Evolutionary conservation across 768 basidiomycete genomes (phyloP).

Genomic region (Mycena alexandri): DNA sequence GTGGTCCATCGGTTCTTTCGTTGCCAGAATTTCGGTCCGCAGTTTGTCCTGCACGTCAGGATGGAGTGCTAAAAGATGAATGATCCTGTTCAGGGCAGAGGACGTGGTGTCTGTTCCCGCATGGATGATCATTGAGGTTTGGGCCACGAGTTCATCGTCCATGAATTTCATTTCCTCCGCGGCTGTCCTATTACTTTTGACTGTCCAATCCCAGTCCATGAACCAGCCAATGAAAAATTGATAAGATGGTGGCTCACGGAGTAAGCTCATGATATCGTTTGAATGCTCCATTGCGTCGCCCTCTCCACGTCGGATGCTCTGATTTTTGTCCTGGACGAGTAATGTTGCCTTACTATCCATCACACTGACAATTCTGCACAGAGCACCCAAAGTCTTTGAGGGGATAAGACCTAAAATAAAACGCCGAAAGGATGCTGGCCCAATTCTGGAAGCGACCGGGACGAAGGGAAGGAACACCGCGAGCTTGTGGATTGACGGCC

Average conservation of each 20-base stretch:
- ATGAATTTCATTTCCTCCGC: constrained; percentile 47
- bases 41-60: constrained; percentile 51
- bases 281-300: constrained; percentile 41
- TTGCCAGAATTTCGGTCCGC: constrained; percentile 42
- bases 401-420: constrained; percentile 51
- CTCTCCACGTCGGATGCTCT: constrained; percentile 49
- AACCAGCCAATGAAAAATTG: not conserved
- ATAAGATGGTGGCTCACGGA: constrained; percentile 46
- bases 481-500: constrained; percentile 19
- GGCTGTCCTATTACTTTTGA: constrained; percentile 55
- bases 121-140: constrained; percentile 44
- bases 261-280: constrained; percentile 60
- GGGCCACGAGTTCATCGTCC: constrained; percentile 55
- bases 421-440: constrained; percentile 47
- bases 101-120: constrained; percentile 27
- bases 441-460: constrained; percentile 40
- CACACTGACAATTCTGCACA: constrained; percentile 51
- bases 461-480: constrained; percentile 33
- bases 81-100: constrained; percentile 20
- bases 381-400: constrained; percentile 43
- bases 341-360: constrained; percentile 52
- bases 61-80: constrained; percentile 34
- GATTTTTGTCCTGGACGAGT: constrained; percentile 54
- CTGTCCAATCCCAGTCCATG: constrained; percentile 38
- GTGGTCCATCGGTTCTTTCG: constrained; percentile 39